A percentile compares a stretch with the other conserved stretches of the same genome.
Evolutionary conservation across 1,139 yeast genomes (phyloP).

Genomic region (Candida freyschussii): DNA sequence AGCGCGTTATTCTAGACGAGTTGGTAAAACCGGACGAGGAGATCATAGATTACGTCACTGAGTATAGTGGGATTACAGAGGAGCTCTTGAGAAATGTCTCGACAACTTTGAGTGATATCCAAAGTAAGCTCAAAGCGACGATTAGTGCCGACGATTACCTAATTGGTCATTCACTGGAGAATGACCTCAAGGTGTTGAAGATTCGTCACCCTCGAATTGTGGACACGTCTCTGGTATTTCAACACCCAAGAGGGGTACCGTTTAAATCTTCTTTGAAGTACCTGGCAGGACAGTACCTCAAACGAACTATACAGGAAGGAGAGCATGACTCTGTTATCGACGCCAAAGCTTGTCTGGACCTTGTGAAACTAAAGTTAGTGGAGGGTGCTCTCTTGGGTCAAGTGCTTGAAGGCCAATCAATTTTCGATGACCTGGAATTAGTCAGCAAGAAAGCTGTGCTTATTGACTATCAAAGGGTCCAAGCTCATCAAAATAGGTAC

Average conservation of each 20-base stretch:
- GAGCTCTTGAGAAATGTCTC: slow-evolving; percentile 59
- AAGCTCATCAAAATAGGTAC: slow-evolving; percentile 21
- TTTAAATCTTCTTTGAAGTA: slow-evolving; percentile 71
- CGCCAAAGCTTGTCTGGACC: slow-evolving; percentile 72
- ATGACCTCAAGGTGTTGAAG: slow-evolving; percentile 57
- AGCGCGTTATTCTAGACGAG: slow-evolving; percentile 59
- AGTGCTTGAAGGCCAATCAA: slow-evolving; percentile 39
- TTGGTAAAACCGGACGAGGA: slow-evolving; percentile 71
- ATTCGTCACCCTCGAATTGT: slow-evolving; percentile 61
- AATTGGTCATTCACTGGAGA: slow-evolving; percentile 71
- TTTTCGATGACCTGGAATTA: slow-evolving; percentile 32
- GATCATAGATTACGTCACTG: slow-evolving; percentile 75
- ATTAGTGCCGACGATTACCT: slow-evolving; percentile 52
- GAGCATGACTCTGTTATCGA: slow-evolving; percentile 85
- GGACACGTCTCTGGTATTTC: slow-evolving; percentile 61
- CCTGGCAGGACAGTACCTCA: slow-evolving; percentile 53
- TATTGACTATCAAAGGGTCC: slow-evolving; percentile 33
- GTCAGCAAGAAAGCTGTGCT: slow-evolving; percentile 37
- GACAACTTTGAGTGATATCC: slow-evolving; percentile 65
- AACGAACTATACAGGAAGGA: slow-evolving; percentile 56
- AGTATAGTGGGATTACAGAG: slow-evolving; percentile 81
- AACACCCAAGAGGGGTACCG: slow-evolving; percentile 78
- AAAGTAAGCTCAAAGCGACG: slow-evolving; percentile 41
- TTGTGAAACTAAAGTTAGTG: slow-evolving; percentile 61
- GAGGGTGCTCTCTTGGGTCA: slow-evolving; percentile 67